Evolutionary conservation across 2,329 filamentous ascomycete species (phyloP).

Genomic region (Aspergillus costaricaensis): DNA sequence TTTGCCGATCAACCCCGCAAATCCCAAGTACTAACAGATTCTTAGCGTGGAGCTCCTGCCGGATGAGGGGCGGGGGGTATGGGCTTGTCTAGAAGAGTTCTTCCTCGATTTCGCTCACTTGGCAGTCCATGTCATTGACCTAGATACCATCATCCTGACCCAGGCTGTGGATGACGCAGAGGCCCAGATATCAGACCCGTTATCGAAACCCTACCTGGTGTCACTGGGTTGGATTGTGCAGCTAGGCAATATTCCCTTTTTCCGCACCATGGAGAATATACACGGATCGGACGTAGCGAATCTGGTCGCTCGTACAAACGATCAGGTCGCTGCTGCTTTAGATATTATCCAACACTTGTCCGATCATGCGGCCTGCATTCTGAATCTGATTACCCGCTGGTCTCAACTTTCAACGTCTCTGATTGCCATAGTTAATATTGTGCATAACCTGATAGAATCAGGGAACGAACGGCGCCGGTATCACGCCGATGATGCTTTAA

Average conservation of each 20-base stretch:
- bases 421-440: conserved; percentile 24
- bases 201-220: conserved; percentile 38
- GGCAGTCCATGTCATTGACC: conserved; percentile 42
- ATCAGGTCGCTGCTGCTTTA: conserved; percentile 29
- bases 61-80: conserved; percentile 32
- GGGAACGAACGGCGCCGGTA: conserved; percentile 29
- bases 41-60: conserved; percentile 35
- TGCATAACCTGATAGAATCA: conserved; percentile 34
- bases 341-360: conserved; percentile 30
- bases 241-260: conserved; percentile 39
- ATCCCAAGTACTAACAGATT: conserved; percentile 6
- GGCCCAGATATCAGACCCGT: conserved; percentile 28
- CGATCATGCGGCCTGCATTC: conserved; percentile 31
- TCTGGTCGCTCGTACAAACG: conserved; percentile 33
- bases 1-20: background rate
- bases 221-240: conserved; percentile 41
- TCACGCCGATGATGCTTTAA: conserved; percentile 23
- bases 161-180: conserved; percentile 32
- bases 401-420: conserved; percentile 30
- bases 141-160: conserved; percentile 42
- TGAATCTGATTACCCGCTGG: conserved; percentile 32
- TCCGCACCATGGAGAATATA: conserved; percentile 33
- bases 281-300: conserved; percentile 32
- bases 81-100: conserved; percentile 44
- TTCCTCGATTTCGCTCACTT: conserved; percentile 44